A percentile compares a stretch with the other conserved stretches of the same genome.
Conservation (phyloP, 1,284 basidiomycete species). For the Laetiporus sulphureus region DNA sequence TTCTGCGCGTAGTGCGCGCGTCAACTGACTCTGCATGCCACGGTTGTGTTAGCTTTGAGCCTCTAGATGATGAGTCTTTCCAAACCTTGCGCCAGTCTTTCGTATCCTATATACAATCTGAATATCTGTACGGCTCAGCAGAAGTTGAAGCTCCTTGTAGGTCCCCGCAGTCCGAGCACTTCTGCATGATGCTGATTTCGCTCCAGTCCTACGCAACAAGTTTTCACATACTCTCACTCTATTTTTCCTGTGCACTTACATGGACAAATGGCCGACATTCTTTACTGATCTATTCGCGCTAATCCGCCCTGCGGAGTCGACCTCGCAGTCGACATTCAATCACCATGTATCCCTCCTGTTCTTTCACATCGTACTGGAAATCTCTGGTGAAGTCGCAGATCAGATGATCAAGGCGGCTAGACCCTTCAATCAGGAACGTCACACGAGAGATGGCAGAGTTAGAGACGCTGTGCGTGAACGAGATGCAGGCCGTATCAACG, state of each 20-base stretch:
- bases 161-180: constrained; percentile 23
- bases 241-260: constrained; percentile 89
- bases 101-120: constrained; percentile 69
- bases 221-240: constrained; percentile 96
- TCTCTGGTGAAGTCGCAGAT: constrained; percentile 90
- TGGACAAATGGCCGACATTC: constrained; percentile 77
- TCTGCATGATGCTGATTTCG: constrained; percentile 3
- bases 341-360: constrained; percentile 80
- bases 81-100: constrained; percentile 63
- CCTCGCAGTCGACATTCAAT: constrained; percentile 57
- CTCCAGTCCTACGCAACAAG: constrained; percentile 87
- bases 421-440: constrained; percentile 59
- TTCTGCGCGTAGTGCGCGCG: no score
- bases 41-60: constrained; percentile 49
- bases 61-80: constrained; percentile 64
- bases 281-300: constrained; percentile 75
- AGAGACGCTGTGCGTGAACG: constrained; percentile 87
- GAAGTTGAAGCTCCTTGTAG: constrained; percentile 70
- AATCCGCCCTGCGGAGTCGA: constrained; percentile 54
- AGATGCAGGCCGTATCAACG: constrained; percentile 85
- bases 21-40: no score
- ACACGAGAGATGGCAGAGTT: constrained; percentile 75
- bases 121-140: constrained; percentile 72
- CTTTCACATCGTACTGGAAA: constrained; percentile 85
- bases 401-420: constrained; percentile 84